phyloP scores from a whole-genome alignment of 139 green algal species.

The Chlorella sp. region DNA sequence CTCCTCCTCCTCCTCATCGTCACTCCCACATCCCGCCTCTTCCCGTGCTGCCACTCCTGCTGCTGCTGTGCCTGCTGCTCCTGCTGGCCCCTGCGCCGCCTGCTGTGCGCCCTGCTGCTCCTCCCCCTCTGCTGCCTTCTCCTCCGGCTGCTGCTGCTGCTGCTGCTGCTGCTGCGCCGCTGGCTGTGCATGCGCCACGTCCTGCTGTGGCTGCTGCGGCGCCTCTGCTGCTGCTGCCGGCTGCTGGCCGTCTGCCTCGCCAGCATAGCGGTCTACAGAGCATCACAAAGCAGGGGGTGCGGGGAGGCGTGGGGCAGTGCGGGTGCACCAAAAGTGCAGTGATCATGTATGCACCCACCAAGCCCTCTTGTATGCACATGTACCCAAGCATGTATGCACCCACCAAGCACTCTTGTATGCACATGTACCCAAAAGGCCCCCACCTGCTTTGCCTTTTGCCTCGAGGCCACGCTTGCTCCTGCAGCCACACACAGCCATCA shows the following conservation, averaged over 20 bases:
- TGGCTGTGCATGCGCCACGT: neutral
- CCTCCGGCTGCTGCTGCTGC: neutral
- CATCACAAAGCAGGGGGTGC: neutral
- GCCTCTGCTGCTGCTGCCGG: neutral
- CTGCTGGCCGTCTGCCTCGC: neutral
- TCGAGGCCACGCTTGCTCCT: too few species aligned
- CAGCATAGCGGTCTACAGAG: constrained; percentile 8
- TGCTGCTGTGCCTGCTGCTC: neutral
- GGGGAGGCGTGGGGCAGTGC: neutral
- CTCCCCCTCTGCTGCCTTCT: neutral
- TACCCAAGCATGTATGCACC: too few species aligned
- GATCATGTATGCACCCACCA: too few species aligned
- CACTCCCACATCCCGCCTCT: neutral
- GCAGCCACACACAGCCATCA: too few species aligned
- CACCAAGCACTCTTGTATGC: too few species aligned
- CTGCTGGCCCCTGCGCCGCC: neutral
- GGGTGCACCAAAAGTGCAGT: neutral
- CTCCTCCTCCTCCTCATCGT: neutral
- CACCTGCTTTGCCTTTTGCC: too few species aligned
- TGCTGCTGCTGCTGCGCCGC: neutral
- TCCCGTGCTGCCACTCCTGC: neutral
- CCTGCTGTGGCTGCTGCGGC: neutral
- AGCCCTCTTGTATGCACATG: too few species aligned
- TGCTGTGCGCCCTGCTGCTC: neutral
- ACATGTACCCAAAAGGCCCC: too few species aligned